Conservation (phyloP, 805 yeast species). For the Ogataea wickerhamii region DNA sequence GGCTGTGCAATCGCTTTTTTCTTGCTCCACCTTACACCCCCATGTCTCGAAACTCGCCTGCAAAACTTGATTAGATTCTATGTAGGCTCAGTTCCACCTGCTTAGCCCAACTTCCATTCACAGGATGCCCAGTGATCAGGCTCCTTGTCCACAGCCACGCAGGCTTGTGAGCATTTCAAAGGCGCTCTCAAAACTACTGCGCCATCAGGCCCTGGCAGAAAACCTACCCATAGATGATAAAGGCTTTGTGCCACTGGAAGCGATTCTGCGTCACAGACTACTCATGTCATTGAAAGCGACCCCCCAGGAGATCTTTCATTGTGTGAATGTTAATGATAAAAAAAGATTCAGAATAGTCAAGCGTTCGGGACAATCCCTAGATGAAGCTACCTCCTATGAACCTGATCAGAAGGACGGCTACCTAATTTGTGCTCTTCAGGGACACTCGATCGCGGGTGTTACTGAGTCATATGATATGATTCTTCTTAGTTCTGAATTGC, state of each 20-base stretch:
- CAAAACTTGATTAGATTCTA: too few relatives aligned
- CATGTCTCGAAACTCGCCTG: too few relatives aligned
- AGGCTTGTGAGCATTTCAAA: conserved; percentile 50
- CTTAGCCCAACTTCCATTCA: too few relatives aligned
- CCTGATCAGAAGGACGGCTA: conserved; percentile 23
- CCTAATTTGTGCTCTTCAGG: conserved; percentile 85
- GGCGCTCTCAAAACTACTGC: conserved; percentile 65
- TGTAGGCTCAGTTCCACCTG: too few relatives aligned
- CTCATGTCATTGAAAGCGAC: conserved; percentile 56
- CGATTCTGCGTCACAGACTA: conserved; percentile 53
- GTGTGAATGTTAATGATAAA: conserved; percentile 68
- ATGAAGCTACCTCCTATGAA: conserved; percentile 5
- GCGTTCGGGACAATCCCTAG: conserved; percentile 7
- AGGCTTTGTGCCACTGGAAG: conserved; percentile 61
- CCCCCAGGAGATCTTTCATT: conserved; percentile 50
- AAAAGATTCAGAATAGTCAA: conserved; percentile 56
- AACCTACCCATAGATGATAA: conserved; percentile 55
- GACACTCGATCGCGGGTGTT: conserved; percentile 64
- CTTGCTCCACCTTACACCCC: too few relatives aligned
- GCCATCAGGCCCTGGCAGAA: conserved; percentile 84
- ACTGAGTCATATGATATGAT: conserved; percentile 34
- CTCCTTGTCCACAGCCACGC: too few relatives aligned
- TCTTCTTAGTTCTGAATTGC: conserved; percentile 26
- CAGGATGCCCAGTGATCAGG: too few relatives aligned
- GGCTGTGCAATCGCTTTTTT: too few relatives aligned